Percentiles rank a stretch among this genome's conserved stretches.
phyloP scores from a whole-genome alignment of 805 yeast species.

The Kodamaea jinghongensis region DNA sequence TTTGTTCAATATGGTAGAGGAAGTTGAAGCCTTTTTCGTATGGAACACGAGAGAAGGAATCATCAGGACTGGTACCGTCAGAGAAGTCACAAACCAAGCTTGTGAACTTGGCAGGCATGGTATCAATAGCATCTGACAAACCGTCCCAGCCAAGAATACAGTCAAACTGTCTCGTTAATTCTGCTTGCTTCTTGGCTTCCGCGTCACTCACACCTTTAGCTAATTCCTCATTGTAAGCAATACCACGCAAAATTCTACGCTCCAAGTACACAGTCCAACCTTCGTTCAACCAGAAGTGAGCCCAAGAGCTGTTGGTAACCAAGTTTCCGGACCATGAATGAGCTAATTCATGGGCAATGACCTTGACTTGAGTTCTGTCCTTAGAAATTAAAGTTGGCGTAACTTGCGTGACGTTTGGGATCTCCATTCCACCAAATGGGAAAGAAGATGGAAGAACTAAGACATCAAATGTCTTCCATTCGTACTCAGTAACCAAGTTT shows the following conservation, averaged over 20 bases:
- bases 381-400: constrained; percentile 86
- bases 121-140: constrained; percentile 59
- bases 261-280: constrained; percentile 96
- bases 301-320: constrained; percentile 89
- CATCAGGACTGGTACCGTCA: constrained; percentile 66
- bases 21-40: constrained; percentile 88
- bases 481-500: constrained; percentile 69
- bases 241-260: constrained; percentile 70
- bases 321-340: constrained; percentile 93
- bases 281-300: constrained; percentile 92
- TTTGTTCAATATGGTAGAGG: constrained; percentile 25
- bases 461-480: constrained; percentile 82
- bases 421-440: constrained; percentile 96
- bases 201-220: constrained; percentile 11
- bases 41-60: constrained; percentile 82
- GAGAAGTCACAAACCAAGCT: constrained; percentile 66
- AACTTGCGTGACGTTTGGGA: constrained; percentile 86
- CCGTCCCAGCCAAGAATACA: constrained; percentile 90
- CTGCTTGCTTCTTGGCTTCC: constrained; percentile 51
- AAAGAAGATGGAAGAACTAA: constrained; percentile 72
- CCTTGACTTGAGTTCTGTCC: constrained; percentile 82
- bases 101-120: constrained; percentile 45
- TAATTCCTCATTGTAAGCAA: constrained; percentile 30
- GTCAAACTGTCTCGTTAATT: constrained; percentile 70
- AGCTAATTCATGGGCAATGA: constrained; percentile 89